Evolutionary conservation across 2,329 filamentous ascomycete genomes (phyloP), one percentile per base, ranked within the genome.

Genomic region (Penicillium capsulatum): DNA sequence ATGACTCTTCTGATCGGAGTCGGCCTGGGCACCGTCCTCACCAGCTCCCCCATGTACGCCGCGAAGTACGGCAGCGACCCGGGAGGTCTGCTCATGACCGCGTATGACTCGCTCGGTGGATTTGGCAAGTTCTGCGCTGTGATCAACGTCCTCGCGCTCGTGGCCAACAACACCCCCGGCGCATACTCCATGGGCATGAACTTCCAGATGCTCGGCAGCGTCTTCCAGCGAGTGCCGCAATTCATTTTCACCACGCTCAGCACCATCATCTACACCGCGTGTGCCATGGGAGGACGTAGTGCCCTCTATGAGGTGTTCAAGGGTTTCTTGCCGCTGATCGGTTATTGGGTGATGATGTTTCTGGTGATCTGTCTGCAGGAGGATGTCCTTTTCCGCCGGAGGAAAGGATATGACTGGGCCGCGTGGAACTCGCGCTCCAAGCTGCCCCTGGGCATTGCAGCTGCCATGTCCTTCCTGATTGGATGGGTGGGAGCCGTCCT

Each of bases 301-400:
- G 58, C 62, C 28, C 54, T 73, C 1, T 71, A 68, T 45, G 56
- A 64, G 20, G 65, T 72, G 29, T 70, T 71, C 45, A 58, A 67
- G 36, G 64, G 68, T 39, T 70, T 72, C 39, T 53, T 73, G 11
- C 66, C 69, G 6, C 44, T 73, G 13, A 72, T 73, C 48, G 66
- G 68, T 4, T 72, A 73, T 44, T 73, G 69, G 69, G 51, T 68
- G 7, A 55, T 61, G 14, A 65, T 67, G 26, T 72, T 64, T 60
- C 50, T 71, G 34, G 60, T 62, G 24, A 68, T 72, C 30, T 55
- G 65, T 4, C 32, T 70, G 2, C 59, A 70, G 41, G 65, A 72
- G 45, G 62, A 71, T 30, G 9, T 69, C 11, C 46, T 72, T 4
- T 73, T 73, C 54, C 61, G 64, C 14, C 54, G 64, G 17, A 45